Evolutionary conservation across 495 filamentous ascomycete species (phyloP).

Genomic region (Penicillium herquei): DNA sequence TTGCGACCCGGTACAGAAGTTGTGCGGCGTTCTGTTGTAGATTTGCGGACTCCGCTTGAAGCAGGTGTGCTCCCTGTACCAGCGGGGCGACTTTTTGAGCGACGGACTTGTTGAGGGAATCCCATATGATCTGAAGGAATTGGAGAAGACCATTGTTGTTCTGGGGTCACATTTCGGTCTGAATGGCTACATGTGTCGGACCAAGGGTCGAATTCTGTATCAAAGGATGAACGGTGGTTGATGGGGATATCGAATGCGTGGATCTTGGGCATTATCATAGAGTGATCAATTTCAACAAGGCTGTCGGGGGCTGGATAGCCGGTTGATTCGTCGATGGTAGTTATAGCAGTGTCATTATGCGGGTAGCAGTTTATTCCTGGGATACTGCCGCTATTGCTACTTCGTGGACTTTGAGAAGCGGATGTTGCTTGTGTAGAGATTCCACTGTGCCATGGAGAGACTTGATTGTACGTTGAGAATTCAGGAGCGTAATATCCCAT

Average conservation of each 20-base stretch:
- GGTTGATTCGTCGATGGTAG: conserved; percentile 8
- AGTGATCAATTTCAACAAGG: conserved; percentile 11
- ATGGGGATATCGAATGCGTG: conserved; percentile 5
- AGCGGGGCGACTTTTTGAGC: conserved; percentile 3
- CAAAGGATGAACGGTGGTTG: conserved; percentile 12
- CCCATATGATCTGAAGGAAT: not conserved
- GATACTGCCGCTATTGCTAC: conserved; percentile 15
- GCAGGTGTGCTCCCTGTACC: not conserved
- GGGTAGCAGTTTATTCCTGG: conserved; percentile 17
- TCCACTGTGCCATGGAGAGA: conserved; percentile 20
- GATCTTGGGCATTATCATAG: conserved; percentile 6
- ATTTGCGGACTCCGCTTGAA: conserved; percentile 8
- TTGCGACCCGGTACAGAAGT: conserved; percentile 11
- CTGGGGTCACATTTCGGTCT: conserved; percentile 16
- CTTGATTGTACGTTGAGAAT: conserved; percentile 5
- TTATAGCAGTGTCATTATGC: conserved; percentile 19
- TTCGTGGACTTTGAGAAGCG: conserved; percentile 22
- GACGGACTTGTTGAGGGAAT: not conserved
- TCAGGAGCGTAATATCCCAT: conserved; percentile 13
- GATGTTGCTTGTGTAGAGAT: conserved; percentile 16
- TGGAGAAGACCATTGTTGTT: conserved; percentile 14
- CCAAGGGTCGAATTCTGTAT: conserved; percentile 14
- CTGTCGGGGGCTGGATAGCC: conserved; percentile 18
- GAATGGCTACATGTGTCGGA: conserved; percentile 12
- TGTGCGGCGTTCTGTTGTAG: conserved; percentile 1